A percentile compares a stretch with the other conserved stretches of the same genome.
Conservation (phyloP, 805 yeast species). For the Pichia membranifaciens region DNA sequence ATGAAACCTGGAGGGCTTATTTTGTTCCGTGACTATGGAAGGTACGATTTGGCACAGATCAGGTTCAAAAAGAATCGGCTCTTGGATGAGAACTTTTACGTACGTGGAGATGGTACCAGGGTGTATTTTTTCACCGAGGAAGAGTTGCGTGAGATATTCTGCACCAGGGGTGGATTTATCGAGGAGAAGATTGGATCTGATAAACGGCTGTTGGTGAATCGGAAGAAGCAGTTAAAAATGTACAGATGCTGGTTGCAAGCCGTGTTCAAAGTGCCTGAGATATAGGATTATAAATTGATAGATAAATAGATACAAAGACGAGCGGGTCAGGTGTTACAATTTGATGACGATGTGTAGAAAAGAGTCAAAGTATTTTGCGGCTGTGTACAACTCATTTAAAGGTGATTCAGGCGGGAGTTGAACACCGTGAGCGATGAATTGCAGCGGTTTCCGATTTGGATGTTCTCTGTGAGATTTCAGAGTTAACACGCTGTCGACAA, state of each 20-base stretch:
- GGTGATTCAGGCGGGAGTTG: slow-evolving; percentile 40
- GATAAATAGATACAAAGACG: too few species aligned
- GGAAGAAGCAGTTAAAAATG: slow-evolving; percentile 92
- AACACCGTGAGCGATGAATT: slow-evolving; percentile 45
- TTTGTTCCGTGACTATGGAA: slow-evolving; percentile 88
- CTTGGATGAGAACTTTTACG: slow-evolving; percentile 88
- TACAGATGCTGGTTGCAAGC: slow-evolving; percentile 97
- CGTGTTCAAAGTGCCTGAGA: slow-evolving; percentile 46
- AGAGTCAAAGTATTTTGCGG: slow-evolving; percentile 54
- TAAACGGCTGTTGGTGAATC: slow-evolving; percentile 81
- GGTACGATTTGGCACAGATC: slow-evolving; percentile 93
- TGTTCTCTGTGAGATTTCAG: not conserved
- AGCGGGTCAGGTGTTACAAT: not conserved
- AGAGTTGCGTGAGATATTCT: slow-evolving; percentile 72
- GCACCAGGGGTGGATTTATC: slow-evolving; percentile 44
- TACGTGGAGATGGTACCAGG: slow-evolving; percentile 96
- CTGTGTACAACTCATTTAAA: slow-evolving; percentile 39
- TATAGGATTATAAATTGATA: too few species aligned
- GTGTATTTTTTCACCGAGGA: slow-evolving; percentile 97
- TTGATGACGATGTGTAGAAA: slow-evolving; percentile 49
- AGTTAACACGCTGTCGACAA: not conserved
- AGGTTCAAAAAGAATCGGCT: slow-evolving; percentile 84
- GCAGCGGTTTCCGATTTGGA: not conserved
- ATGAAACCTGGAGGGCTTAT: slow-evolving; percentile 92
- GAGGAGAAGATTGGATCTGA: slow-evolving; percentile 82